Base-by-base conservation (phyloP, 1,284 basidiomycete species). In the Trametes versicolor region DNA sequence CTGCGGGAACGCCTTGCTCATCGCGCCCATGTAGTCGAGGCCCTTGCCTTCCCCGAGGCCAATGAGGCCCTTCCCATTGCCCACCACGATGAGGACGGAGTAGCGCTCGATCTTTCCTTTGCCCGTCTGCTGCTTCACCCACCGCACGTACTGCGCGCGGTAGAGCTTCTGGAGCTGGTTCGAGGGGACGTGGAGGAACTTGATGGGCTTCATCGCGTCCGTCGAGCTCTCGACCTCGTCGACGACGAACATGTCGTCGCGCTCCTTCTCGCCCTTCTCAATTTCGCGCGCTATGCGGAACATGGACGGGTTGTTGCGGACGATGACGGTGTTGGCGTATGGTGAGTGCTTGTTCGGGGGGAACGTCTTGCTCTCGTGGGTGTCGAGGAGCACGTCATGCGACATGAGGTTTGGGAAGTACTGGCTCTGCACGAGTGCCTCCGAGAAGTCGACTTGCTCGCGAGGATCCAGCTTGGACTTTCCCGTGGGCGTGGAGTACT, bases 1-100 rank as follows among this genome's bases (percentile, higher is more conserved):
- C 71, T 93, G 86, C 47, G 87, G 81, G 74, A 90, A 85, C 9
- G 93, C 89, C 73, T 91, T 89, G 58, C 84, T 81, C 37, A 85
- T 76, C 0, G 96, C 96, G 41, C 82, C 81, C 62, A 82, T 74
- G 13, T 80, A 79, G 50, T 90, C 88, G 3, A 78, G 78, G 73
- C 93, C 91, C 78, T 96, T 95, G 55, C 93, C 97, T 74, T 95
- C 89, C 3, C 97, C 97, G 55, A 94, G 85, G 4, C 97, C 97
- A 0, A 99, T 91, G 25, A 99, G 83, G 0, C 97, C 97, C 49
- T 92, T 83, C 9, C 93, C 93, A 73, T 94, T 89, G 23, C 97
- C 97, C 39, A 94, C 91, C 63, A 98, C 87, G 68, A 91, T 86
- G 73, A 95, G 86, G 53, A 83, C 80, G 65, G 89, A 89, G 69